phyloP scores from a whole-genome alignment of 192 early-diverging fungal genomes.

The Piromyces finnis region DNA sequence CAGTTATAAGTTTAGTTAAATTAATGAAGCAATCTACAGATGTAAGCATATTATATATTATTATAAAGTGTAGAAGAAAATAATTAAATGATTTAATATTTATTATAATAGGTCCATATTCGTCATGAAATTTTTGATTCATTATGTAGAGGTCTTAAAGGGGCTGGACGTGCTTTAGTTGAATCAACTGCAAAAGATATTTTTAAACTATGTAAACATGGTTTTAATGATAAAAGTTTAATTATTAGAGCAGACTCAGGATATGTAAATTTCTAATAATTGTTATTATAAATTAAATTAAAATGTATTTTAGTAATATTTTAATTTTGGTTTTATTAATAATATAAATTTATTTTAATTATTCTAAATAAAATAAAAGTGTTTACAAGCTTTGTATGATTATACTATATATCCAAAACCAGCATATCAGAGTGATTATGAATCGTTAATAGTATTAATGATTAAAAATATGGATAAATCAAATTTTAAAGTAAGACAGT shows the following conservation, averaged over 20 bases:
- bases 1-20: conserved; percentile 37
- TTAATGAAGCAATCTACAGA: conserved; percentile 30
- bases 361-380: background rate
- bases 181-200: conserved; percentile 59
- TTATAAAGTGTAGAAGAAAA: too few relatives aligned
- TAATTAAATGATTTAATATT: too few relatives aligned
- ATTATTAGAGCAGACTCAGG: conserved; percentile 40
- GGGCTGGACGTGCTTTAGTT: conserved; percentile 49
- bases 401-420: background rate
- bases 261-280: conserved; percentile 23
- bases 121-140: conserved; percentile 50
- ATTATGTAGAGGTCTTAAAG: conserved; percentile 41
- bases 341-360: too few relatives aligned
- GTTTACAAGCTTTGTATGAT: background rate
- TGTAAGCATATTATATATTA: conserved; percentile 6
- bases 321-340: too few relatives aligned
- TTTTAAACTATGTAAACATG: conserved; percentile 36
- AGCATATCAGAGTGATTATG: background rate
- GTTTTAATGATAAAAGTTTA: conserved; percentile 51
- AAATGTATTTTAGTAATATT: too few relatives aligned
- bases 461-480: background rate
- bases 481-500: background rate
- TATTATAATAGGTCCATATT: conserved; percentile 12
- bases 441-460: background rate
- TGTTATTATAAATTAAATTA: too few relatives aligned